phyloP scores from a whole-genome alignment of 202 grass and related monocot genomes.

The Musa balbisiana region DNA sequence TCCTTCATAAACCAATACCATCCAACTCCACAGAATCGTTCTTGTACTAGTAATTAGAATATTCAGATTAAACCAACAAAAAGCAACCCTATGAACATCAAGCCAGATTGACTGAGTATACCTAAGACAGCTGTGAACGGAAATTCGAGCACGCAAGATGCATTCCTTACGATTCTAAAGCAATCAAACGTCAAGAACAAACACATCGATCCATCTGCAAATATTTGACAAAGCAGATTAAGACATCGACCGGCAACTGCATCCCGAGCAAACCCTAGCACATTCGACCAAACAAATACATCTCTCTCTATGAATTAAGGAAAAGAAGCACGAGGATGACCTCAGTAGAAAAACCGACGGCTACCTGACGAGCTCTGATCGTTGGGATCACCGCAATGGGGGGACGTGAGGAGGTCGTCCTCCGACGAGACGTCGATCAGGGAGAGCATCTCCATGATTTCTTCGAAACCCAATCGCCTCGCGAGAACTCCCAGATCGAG shows the following conservation, averaged over 20 bases:
- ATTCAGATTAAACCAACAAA: no score
- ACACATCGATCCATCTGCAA: neutral
- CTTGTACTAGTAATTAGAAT: no score
- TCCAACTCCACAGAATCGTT: no score
- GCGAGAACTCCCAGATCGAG: neutral
- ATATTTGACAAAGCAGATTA: neutral
- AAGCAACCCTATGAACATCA: no score
- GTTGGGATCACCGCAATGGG: conserved; percentile 29
- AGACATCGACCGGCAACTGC: neutral
- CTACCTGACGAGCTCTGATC: conserved; percentile 30
- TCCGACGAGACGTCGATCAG: conserved; percentile 60
- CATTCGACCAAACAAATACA: neutral
- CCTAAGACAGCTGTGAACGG: neutral
- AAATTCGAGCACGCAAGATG: no score
- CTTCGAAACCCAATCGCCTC: neutral
- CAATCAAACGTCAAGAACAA: no score
- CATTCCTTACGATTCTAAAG: no score
- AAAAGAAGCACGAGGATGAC: neutral
- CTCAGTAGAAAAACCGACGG: neutral
- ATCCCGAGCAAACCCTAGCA: neutral
- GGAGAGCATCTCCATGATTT: conserved; percentile 45
- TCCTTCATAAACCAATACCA: no score
- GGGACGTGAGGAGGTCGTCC: conserved; percentile 50
- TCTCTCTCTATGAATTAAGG: neutral
- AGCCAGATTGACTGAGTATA: no score